Percentiles rank a stretch among this genome's conserved stretches.
Evolutionary conservation across 495 filamentous ascomycete species (phyloP).

Genomic region (Podospora comata): DNA sequence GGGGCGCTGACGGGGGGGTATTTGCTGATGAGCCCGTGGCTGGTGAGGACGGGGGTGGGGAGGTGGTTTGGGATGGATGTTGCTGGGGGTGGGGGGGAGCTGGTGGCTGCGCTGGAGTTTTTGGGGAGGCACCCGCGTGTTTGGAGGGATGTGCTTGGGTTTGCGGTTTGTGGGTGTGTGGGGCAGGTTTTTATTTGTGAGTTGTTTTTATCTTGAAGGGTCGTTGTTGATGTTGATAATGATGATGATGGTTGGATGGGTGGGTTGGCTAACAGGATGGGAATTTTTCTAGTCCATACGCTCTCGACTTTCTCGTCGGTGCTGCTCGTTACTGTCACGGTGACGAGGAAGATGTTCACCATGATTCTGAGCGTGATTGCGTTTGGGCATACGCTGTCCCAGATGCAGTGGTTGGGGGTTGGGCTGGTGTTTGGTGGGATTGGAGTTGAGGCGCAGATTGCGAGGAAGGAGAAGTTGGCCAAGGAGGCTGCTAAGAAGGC

Average conservation of each 20-base stretch:
- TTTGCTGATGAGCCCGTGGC: conserved; percentile 71
- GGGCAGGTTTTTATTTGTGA: conserved; percentile 95
- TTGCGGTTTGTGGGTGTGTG: conserved; percentile 87
- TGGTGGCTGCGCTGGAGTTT: conserved; percentile 75
- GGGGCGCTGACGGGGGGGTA: conserved; percentile 71
- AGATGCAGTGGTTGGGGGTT: conserved; percentile 88
- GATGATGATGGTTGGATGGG: neutral
- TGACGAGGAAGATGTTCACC: conserved; percentile 97
- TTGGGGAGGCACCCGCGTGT: conserved; percentile 72
- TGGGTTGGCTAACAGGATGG: neutral
- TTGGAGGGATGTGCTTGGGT: conserved; percentile 79
- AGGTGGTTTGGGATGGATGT: conserved; percentile 65
- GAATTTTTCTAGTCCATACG: conserved; percentile 65
- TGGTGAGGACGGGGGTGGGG: conserved; percentile 63
- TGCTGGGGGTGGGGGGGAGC: conserved; percentile 62
- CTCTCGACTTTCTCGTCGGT: conserved; percentile 86
- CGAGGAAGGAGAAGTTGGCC: conserved; percentile 75
- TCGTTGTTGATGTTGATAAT: neutral
- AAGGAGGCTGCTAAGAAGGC: conserved; percentile 67
- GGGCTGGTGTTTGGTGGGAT: conserved; percentile 92
- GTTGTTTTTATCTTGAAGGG: conserved; percentile 24
- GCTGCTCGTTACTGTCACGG: conserved; percentile 91
- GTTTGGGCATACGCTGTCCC: conserved; percentile 82
- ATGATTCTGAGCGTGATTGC: conserved; percentile 95
- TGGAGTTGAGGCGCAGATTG: conserved; percentile 81